A percentile compares a stretch with the other conserved stretches of the same genome.
phyloP scores from a whole-genome alignment of 805 yeast species.

The Monosporozyma siamensis region DNA sequence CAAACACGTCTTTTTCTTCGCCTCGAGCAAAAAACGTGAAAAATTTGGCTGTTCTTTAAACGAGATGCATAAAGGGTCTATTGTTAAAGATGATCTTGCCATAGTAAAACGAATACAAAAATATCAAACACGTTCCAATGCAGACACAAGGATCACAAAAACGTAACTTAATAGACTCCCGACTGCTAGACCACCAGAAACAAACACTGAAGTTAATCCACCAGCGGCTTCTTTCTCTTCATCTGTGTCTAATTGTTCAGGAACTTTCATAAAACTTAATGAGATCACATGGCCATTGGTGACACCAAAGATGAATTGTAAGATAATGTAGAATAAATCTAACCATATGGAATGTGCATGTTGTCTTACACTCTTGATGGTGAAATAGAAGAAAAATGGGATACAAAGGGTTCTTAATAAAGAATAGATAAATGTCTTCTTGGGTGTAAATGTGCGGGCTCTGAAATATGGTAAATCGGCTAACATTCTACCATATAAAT shows the following conservation, averaged over 20 bases:
- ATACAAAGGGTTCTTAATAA: conserved; percentile 48
- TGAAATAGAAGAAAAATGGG: conserved; percentile 66
- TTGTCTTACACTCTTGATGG: conserved; percentile 6
- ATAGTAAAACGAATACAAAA: background rate
- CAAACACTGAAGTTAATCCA: conserved; percentile 76
- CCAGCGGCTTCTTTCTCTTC: conserved; percentile 86
- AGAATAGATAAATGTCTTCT: conserved; percentile 44
- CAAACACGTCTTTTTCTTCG: no score
- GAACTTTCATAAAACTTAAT: conserved; percentile 69
- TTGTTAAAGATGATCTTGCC: no score
- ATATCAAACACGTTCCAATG: background rate
- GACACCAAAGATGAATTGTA: conserved; percentile 75
- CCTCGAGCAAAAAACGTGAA: no score
- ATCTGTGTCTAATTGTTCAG: conserved; percentile 47
- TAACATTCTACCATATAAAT: conserved; percentile 63
- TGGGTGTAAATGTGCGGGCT: conserved; percentile 15
- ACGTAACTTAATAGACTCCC: conserved; percentile 74
- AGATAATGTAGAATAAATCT: conserved; percentile 55
- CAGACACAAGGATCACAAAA: conserved; percentile 34
- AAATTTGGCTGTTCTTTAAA: no score
- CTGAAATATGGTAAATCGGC: conserved; percentile 37
- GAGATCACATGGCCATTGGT: conserved; percentile 83
- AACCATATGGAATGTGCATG: conserved; percentile 31
- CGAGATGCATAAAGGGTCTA: no score
- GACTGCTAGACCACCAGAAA: conserved; percentile 65